Base-by-base conservation (phyloP, 495 filamentous ascomycete species). In the Aspergillus incahuasiensis region DNA sequence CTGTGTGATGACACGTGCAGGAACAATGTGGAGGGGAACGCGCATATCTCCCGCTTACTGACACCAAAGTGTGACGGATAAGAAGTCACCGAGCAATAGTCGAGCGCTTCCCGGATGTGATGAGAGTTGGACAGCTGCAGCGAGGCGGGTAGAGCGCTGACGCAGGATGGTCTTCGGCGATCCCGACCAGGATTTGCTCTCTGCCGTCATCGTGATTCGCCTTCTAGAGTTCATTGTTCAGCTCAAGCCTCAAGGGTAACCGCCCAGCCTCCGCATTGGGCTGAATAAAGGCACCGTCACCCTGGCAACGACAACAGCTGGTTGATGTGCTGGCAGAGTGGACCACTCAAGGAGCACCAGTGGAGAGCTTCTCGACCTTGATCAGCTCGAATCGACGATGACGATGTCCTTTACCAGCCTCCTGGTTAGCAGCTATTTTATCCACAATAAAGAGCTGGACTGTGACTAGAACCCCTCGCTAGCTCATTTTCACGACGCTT, bases 321-420 rank as follows among this genome's bases (percentile, higher is more conserved):
- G 52, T 42, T 51, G 47, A 40, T 55, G 56, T 51, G 47, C 45
- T 55, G 56, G 43, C 42, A 43, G 50, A 43, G 54, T 46, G 47
- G 35, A 38, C 45, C 54, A 61, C 40, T 56, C 18, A 60, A 38
- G 35, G 34, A 48, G 16, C 38, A 24, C 44, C 15, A 15, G 54
- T 61, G 55, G 58, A 45, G 53, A 56, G 54, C 30, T 43, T 56
- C 48, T 57, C 50, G 54, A 30, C 44, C 50, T 43, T 35, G 54
- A 61, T 54, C 53, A 56, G 44, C 38, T 49, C 18, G 35, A 53
- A 30, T 42, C 46, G 49, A 53, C 41, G 30, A 48, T 43, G 35
- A 42, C 41, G 39, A 52, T 43, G 30, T 12, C 24, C 28, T 25
- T 42, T 43, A 30, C 49, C 49, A 52, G 49, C 49, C 49, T 45